Percentiles rank a stretch among this genome's conserved stretches.
Evolutionary conservation across 2,329 filamentous ascomycete species (phyloP).

Genomic region (Aspergillus pseudotamarii): DNA sequence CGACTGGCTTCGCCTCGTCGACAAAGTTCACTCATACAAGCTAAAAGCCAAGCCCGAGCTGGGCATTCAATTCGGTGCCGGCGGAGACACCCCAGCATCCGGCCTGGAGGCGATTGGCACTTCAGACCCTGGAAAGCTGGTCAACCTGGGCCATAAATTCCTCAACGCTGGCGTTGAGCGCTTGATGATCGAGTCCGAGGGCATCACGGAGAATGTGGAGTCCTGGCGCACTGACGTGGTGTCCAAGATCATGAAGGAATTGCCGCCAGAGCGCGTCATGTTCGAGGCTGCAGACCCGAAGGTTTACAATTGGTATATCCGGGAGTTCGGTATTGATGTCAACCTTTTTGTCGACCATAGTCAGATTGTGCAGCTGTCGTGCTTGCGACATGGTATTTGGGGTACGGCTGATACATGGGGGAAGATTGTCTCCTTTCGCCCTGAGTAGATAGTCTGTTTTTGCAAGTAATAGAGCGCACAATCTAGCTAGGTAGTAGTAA

Average conservation of each 20-base stretch:
- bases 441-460: constrained; percentile 16
- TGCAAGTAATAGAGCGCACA: neutral
- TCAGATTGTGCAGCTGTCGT: constrained; percentile 59
- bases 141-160: constrained; percentile 54
- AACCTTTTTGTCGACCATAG: constrained; percentile 62
- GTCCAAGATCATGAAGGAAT: constrained; percentile 54
- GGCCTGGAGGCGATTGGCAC: constrained; percentile 53
- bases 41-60: constrained; percentile 58
- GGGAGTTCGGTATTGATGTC: constrained; percentile 60
- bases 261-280: constrained; percentile 58
- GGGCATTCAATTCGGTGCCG: constrained; percentile 61
- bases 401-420: constrained; percentile 60
- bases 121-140: constrained; percentile 52
- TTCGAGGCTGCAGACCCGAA: constrained; percentile 60
- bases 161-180: constrained; percentile 57
- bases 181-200: constrained; percentile 63
- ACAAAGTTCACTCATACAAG: constrained; percentile 51
- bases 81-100: constrained; percentile 54
- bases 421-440: constrained; percentile 50
- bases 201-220: constrained; percentile 60
- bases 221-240: constrained; percentile 60
- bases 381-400: constrained; percentile 57
- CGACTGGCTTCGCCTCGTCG: constrained; percentile 57
- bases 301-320: constrained; percentile 60
- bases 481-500: neutral